Conservation (phyloP, 139 green algal species). For the Bryopsis sp. region DNA sequence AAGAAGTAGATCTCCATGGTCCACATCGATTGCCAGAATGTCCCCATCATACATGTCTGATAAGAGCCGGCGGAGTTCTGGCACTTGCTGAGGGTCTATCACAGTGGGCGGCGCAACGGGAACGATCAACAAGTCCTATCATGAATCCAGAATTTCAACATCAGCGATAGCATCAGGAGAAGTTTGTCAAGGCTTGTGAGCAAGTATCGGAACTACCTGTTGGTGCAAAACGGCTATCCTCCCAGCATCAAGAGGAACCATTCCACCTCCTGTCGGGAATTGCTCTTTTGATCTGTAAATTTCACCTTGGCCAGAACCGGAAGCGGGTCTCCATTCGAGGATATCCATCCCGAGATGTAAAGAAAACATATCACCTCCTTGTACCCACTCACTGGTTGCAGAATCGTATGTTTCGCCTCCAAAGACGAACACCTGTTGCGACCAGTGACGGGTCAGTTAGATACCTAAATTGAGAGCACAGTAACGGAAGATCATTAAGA, state of each 20-base stretch:
- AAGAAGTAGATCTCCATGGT: not conserved
- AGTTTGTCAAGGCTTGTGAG: not conserved
- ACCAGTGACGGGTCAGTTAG: not conserved
- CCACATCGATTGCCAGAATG: not conserved
- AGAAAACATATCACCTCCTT: not conserved
- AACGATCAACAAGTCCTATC: not conserved
- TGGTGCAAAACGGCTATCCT: not conserved
- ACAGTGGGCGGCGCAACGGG: not conserved
- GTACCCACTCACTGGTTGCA: not conserved
- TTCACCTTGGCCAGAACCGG: not conserved
- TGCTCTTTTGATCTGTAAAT: not conserved
- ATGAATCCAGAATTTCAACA: not conserved
- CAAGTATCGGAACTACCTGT: not conserved
- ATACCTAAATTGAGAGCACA: not conserved
- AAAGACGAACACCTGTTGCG: not conserved
- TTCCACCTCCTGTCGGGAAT: not conserved
- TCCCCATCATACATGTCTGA: not conserved
- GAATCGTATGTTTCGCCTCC: not conserved
- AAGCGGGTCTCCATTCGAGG: not conserved
- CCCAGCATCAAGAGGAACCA: not conserved
- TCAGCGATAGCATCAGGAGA: not conserved
- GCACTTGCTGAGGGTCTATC: not conserved
- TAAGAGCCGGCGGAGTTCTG: not conserved
- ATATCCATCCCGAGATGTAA: not conserved
- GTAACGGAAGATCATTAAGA: not conserved